These are phyloP conservation scores for Collybia sordida DNA, from an alignment of 768 basidiomycete genomes.

Conservation along the genomic window DNA sequence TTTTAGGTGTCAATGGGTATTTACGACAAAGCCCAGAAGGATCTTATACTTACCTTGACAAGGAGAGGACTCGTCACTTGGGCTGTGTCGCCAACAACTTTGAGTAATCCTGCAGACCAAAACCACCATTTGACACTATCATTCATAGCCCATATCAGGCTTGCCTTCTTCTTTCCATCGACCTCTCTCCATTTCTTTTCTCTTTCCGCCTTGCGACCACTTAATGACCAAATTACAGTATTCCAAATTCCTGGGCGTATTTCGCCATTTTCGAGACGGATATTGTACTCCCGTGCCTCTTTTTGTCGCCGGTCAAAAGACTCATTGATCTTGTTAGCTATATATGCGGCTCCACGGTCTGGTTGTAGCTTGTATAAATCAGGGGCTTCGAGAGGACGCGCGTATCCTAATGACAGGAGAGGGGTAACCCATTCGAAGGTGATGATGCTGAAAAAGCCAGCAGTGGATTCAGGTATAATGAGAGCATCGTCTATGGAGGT, in stretches of 20 bases:
- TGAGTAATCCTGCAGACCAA: slow-evolving; percentile 66
- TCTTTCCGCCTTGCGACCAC: slow-evolving; percentile 48
- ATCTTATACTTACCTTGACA: slow-evolving; percentile 62
- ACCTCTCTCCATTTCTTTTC: slow-evolving; percentile 66
- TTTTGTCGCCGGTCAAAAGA: slow-evolving; percentile 62
- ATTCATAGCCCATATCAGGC: slow-evolving; percentile 69
- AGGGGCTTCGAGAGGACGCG: slow-evolving; percentile 74
- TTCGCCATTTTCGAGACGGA: slow-evolving; percentile 61
- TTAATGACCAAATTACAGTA: slow-evolving; percentile 59
- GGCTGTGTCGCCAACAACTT: slow-evolving; percentile 66
- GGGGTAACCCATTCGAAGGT: slow-evolving; percentile 79
- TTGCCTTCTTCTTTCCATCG: slow-evolving; percentile 62
- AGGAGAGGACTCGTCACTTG: slow-evolving; percentile 76
- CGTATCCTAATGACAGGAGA: slow-evolving; percentile 72
- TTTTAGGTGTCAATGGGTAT: not conserved
- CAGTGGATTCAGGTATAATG: slow-evolving; percentile 65
- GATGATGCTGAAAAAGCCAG: slow-evolving; percentile 55
- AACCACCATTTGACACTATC: slow-evolving; percentile 79
- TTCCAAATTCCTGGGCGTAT: slow-evolving; percentile 54
- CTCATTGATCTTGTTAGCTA: slow-evolving; percentile 60
- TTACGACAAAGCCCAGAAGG: not conserved
- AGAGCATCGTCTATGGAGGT: slow-evolving; percentile 58
- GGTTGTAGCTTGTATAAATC: slow-evolving; percentile 82
- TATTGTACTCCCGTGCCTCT: slow-evolving; percentile 71
- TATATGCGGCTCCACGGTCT: slow-evolving; percentile 51